Evolutionary conservation across 2,329 filamentous ascomycete species (phyloP).

Genomic region (Colletotrichum shisoi): DNA sequence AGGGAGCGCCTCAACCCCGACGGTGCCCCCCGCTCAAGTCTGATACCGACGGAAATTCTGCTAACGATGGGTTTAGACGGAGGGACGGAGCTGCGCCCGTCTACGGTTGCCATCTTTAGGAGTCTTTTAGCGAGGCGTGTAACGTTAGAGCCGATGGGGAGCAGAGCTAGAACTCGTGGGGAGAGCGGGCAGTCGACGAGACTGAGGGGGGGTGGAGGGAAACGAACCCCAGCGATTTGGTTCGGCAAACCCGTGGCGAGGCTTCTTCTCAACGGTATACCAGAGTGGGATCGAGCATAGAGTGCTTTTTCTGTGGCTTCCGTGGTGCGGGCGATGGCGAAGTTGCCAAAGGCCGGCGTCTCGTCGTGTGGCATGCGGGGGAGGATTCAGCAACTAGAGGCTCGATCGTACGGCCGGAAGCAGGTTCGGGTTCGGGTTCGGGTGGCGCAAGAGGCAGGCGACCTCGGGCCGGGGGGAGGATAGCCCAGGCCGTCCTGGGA

Average conservation of each 20-base stretch:
- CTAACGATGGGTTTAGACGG: background rate
- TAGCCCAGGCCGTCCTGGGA: background rate
- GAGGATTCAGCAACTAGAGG: background rate
- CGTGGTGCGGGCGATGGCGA: slow-evolving; percentile 1
- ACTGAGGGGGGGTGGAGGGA: background rate
- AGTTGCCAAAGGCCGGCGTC: background rate
- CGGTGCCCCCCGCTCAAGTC: background rate
- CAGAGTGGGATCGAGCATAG: slow-evolving; percentile 11
- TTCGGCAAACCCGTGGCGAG: slow-evolving; percentile 5
- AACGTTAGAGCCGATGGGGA: background rate
- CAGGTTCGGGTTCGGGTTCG: slow-evolving; percentile 17
- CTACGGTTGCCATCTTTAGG: background rate
- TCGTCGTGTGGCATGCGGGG: background rate
- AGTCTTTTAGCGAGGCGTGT: background rate
- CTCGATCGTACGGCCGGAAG: slow-evolving; percentile 3
- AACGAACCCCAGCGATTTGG: slow-evolving; percentile 10
- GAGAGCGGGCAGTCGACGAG: background rate
- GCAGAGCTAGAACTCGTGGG: background rate
- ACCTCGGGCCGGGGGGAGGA: slow-evolving; percentile 16
- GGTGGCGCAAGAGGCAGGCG: background rate
- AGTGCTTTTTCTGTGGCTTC: background rate
- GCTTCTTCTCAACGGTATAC: background rate
- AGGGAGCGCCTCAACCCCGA: background rate
- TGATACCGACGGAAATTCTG: background rate
- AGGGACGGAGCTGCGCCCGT: background rate